A percentile compares a stretch with the other conserved stretches of the same genome.
phyloP scores from a whole-genome alignment of 75 land plant genomes.

The Cunninghamia lanceolata region DNA sequence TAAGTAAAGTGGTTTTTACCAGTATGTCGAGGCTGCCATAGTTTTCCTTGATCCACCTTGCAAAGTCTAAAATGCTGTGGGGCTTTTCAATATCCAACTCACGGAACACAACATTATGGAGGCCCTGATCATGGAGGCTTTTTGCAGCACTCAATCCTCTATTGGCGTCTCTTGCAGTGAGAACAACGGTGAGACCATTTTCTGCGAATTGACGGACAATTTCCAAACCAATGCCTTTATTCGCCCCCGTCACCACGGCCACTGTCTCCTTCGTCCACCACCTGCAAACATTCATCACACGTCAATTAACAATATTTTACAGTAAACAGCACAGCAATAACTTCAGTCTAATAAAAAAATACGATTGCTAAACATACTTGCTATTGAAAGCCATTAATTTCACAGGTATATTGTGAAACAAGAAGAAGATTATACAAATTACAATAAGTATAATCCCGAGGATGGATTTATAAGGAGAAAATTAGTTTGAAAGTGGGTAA shows the following conservation, averaged over 20 bases:
- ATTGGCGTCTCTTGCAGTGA: slow-evolving; percentile 55
- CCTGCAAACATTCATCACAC: slow-evolving; percentile 8
- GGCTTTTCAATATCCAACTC: slow-evolving; percentile 40
- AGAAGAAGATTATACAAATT: too few species aligned
- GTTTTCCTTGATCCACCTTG: slow-evolving; percentile 25
- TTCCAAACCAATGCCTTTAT: slow-evolving; percentile 64
- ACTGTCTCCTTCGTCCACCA: slow-evolving; percentile 60
- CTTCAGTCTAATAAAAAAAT: too few species aligned
- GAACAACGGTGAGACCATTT: slow-evolving; percentile 45
- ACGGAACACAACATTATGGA: slow-evolving; percentile 29
- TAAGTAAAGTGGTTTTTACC: too few species aligned
- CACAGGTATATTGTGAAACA: not conserved
- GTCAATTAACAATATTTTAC: too few species aligned
- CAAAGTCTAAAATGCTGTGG: slow-evolving; percentile 44
- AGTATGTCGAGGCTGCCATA: slow-evolving; percentile 56
- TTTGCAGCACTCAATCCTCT: slow-evolving; percentile 45
- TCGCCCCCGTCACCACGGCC: slow-evolving; percentile 71
- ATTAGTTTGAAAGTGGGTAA: too few species aligned
- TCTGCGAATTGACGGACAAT: slow-evolving; percentile 46
- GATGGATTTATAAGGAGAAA: too few species aligned
- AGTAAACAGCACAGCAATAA: too few species aligned
- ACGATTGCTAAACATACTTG: too few species aligned
- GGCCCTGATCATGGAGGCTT: slow-evolving; percentile 25
- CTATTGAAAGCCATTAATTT: not conserved
- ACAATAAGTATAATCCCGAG: too few species aligned